Evolutionary conservation across 495 filamentous ascomycete genomes (phyloP), one percentile per base, ranked within the genome.

Genomic region (Penicillium ochrochloron): DNA sequence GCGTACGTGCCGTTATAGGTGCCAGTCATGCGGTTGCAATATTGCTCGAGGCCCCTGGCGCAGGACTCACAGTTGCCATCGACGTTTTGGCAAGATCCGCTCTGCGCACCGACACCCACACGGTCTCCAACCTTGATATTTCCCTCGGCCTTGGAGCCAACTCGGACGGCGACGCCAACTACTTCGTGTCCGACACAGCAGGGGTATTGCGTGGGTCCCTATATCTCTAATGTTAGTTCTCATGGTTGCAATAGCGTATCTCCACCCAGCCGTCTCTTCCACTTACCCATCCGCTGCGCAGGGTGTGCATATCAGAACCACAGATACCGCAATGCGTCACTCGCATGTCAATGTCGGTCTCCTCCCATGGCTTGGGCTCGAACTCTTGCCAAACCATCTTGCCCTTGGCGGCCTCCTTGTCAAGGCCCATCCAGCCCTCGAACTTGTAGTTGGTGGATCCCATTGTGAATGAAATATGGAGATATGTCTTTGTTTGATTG

Each of bases 91-190:
- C 92, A 97, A n/a, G 89, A 87, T 41, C 83, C 82, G 34, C 82
- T 83, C 78, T 97, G 93, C 2, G 93, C 93, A 56, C 94, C 93
- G 12, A 97, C 91, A 57, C 93, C 94, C 27, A 95, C 90, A 37
- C 92, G 87, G 73, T 97, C 93, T 14, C 93, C 93, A 55, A 93
- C 76, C 66, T 92, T 90, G 76, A 96, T 82, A 39, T 83, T 74
- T 4, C 67, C 67, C 25, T 73, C 80, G 55, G 83, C 90, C 52
- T 91, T 82, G 57, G 78, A 82, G 29, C 93, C 94, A 21, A 94
- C 89, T 17, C 88, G 87, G 29, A 94, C 88, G 8, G 86, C 91
- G 5, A 75, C 85, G 39, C 93, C 93, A 44, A 94, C 87, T 31
- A 97, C 89, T 71, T 97, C 93, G 76, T 95, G 92, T 42, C 91